Evolutionary conservation across 129 eudicot species (phyloP), one percentile per base, ranked within the genome.

Genomic region (Kitagawia praeruptora): DNA sequence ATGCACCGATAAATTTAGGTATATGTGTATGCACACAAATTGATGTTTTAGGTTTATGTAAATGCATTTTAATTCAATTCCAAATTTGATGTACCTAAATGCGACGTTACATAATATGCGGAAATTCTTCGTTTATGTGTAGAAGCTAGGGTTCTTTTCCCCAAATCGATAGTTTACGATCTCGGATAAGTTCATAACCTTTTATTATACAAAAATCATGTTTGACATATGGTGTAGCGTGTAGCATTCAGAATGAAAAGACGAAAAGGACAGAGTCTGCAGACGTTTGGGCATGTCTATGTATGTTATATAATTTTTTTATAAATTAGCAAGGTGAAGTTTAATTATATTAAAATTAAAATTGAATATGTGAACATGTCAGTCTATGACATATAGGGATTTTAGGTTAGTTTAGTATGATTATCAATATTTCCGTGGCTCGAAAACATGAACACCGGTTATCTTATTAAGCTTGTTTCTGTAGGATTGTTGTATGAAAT

Each of bases 401-500:
- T 34, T 63, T 63, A 11, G 21, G 37, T 63, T 63, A 10, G 16
- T 27, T 66, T 66, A 28, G 37, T 6, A 27, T 21, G 64, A 6
- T 21, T 56, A 56, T 56, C 28, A 56, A 7, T 56, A 16, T 56
- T 23, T 53, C 80, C 39, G 40, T 23, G 4, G 9, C 12, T 45
- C 5, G 28, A 42, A 61, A 25, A 6, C 28, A 56, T 40, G 45
- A 1, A n/a, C 15, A 38, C 27, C 27, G 21, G 27, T 28, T 61
- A 45, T 19, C 40, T n/a, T 72, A 27, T 34, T 0, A 70, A 70
- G 12, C 23, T 72, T 49, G 23, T 54, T 72, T 66, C 16, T 78
- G 72, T 74, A 96, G 99, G 99, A 84, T 82, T 96, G 76, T 85
- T 96, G 81, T 79, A 79, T 79, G 99, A 96, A 85, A 96, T 96